Evolutionary conservation across 1,139 yeast species (phyloP), one percentile per base, ranked within the genome.

Genomic region (Suhomyces kunorum): DNA sequence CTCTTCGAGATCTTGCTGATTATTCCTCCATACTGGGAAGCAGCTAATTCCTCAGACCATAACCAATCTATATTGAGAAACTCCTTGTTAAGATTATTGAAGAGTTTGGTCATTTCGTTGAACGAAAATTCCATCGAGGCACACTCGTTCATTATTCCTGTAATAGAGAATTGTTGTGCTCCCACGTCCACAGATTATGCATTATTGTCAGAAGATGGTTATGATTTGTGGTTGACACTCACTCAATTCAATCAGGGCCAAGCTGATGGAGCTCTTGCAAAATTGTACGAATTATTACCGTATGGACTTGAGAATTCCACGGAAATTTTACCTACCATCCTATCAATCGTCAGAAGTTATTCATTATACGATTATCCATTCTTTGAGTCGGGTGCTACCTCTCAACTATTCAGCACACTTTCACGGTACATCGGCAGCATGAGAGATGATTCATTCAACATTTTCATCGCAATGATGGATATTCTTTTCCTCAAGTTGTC

Each of bases 151-250:
- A 78, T 87, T 0, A 52, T 87, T 12, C 94, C 95, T 1, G 68
- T 87, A 41, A 71, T 90, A 24, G 66, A 68, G 13, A 76, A 83
- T 29, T 83, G 95, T 49, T 82, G 88, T 47, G 43, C 61, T 3
- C 81, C 81, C 7, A 54, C 64, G 5, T 77, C 89, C 1, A 81
- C 80, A 24, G 70, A 72, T 40, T 82, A 82, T 48, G 68, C 82
- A 2, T 68, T 87, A 38, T 61, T 92, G 8, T 72, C 85, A 20
- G 98, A 92, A 55, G 98, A 92, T 61, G 97, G 95, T 0, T 80
- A 80, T 54, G 95, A 87, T 38, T 66, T 92, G 38, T 90, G 98
- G 97, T 68, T 78, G 28, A 74, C 84, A 0, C 57, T 88, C 4
- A 61, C 90, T 37, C 86, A 81, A 45, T 81, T 83, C 39, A 59